These are phyloP conservation scores for Solanum hybrid DNA, from an alignment of 305 asterid species.

Conservation along the genomic window DNA sequence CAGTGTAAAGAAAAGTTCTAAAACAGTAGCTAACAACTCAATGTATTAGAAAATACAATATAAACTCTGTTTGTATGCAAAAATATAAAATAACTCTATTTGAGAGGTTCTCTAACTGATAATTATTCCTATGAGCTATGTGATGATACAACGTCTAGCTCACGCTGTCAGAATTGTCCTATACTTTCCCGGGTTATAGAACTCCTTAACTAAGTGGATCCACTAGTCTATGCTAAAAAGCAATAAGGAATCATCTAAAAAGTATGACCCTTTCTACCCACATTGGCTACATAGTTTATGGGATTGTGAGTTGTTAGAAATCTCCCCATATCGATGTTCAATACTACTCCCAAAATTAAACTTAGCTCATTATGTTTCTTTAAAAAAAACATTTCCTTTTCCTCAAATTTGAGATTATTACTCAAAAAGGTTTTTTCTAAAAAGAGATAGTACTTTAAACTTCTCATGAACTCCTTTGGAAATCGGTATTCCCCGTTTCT, in stretches of 20 bases:
- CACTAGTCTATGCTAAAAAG: not conserved
- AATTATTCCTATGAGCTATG: not conserved
- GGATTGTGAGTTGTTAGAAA: not conserved
- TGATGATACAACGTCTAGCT: not conserved
- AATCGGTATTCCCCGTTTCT: not conserved
- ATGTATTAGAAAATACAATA: not conserved
- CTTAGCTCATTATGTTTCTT: not conserved
- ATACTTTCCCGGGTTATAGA: not conserved
- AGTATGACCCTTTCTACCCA: not conserved
- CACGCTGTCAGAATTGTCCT: not conserved
- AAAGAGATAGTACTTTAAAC: not conserved
- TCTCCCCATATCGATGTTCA: not conserved
- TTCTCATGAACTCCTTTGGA: not conserved
- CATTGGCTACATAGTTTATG: not conserved
- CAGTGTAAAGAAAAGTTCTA: not conserved
- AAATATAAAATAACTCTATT: not conserved
- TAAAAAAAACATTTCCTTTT: no score
- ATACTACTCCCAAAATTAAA: not conserved
- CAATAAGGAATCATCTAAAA: not conserved
- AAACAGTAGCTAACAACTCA: not conserved
- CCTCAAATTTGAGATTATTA: not conserved
- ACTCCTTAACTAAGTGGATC: not conserved
- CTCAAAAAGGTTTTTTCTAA: not conserved
- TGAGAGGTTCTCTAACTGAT: not conserved
- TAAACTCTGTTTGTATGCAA: not conserved